phyloP scores from a whole-genome alignment of 768 basidiomycete genomes.

The Psilocybe cyanescens region DNA sequence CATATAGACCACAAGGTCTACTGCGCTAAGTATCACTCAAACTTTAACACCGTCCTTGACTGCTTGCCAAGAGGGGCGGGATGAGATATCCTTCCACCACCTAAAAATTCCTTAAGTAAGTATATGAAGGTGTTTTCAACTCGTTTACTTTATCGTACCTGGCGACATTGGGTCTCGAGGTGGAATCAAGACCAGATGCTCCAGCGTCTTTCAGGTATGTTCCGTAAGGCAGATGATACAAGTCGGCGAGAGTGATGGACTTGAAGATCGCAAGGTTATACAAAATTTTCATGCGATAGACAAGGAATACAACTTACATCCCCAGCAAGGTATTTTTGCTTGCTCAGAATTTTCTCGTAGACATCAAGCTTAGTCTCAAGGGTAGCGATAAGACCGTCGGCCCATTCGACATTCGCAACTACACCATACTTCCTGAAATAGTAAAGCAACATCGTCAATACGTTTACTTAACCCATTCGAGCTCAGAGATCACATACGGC shows the following conservation, averaged over 20 bases:
- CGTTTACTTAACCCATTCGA: background rate
- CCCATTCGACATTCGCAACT: conserved; percentile 25
- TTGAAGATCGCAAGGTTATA: conserved; percentile 14
- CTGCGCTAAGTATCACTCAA: background rate
- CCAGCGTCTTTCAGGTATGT: conserved; percentile 29
- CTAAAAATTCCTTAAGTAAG: background rate
- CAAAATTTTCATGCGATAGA: background rate
- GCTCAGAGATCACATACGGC: conserved; percentile 33
- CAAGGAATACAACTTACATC: conserved; percentile 37
- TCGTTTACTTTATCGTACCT: conserved; percentile 10
- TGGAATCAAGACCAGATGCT: background rate
- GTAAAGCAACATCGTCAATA: background rate
- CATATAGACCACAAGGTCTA: no score
- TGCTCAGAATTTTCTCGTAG: conserved; percentile 57
- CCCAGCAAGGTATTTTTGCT: conserved; percentile 60
- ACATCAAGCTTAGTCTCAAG: conserved; percentile 48
- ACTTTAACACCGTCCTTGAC: conserved; percentile 9
- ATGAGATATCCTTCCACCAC: conserved; percentile 17
- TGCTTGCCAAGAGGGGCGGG: conserved; percentile 17
- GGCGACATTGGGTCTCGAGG: conserved; percentile 47
- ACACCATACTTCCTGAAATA: conserved; percentile 15
- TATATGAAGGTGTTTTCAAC: background rate
- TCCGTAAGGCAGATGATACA: conserved; percentile 51
- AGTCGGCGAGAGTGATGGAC: conserved; percentile 50
- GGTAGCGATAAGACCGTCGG: conserved; percentile 30